Evolutionary conservation across 2,329 filamentous ascomycete genomes (phyloP), one percentile per base, ranked within the genome.

Genomic region (Polychaeton citri): DNA sequence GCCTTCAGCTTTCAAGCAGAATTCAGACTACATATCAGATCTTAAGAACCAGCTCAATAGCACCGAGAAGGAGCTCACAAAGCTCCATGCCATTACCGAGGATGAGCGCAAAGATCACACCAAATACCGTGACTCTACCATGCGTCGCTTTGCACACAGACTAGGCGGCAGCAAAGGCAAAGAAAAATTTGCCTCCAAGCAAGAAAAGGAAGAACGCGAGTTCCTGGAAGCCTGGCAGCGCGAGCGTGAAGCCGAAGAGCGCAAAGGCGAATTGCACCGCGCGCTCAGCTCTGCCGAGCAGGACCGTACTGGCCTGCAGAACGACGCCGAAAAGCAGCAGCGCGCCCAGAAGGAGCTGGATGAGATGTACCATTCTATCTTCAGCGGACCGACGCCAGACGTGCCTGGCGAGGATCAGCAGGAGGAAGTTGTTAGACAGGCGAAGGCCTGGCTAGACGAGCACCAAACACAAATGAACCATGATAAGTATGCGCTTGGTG

Each of bases 161-260:
- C 56, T 70, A 7, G 58, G 63, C 4, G 65, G 71, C 19, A 64
- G 64, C 41, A 60, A 60, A 30, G 48, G 50, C 13, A 37, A 49
- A 20, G 65, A 62, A n/a, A 63, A 64, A 34, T 71, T 70, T 42
- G 54, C 58, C 12, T 60, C 61, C n/a, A 62, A 60, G 34, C 66
- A 68, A 10, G 61, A 62, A 33, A 69, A 67, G 41, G 71, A 74
- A 50, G 70, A 74, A 49, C 53, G 57, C 30, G 70, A 74, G 42
- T 75, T 72, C 49, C 60, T 71, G 18, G 63, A 69, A 32, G 70
- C 64, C 0, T 59, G 71, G 32, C 64, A 71, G 39, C 52, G 63
- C 19, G 59, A 68, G 38, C 60, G 67, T 17, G 58, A 64, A 17
- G 63, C 65, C 30, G 60, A 63, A 32, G 59, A 64, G 26, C 47